phyloP scores from a whole-genome alignment of 257 asterid genomes.

The Solanum stenotomum region DNA sequence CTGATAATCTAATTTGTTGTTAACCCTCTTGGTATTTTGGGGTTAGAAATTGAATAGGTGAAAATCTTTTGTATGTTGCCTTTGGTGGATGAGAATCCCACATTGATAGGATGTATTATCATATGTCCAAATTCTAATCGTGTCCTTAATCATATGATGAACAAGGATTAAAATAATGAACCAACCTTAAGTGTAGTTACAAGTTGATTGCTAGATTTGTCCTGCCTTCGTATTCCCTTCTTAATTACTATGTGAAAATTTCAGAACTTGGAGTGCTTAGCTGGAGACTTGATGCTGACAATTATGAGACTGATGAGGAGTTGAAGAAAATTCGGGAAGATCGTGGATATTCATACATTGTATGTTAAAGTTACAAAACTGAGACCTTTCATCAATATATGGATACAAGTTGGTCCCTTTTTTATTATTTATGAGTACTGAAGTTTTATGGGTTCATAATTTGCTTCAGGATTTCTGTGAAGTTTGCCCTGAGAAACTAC shows the following conservation, averaged over 20 bases:
- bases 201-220: background rate
- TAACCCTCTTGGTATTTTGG: background rate
- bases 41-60: background rate
- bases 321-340: conserved; percentile 77
- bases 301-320: conserved; percentile 81
- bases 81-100: background rate
- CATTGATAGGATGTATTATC: background rate
- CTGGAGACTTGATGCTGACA: conserved; percentile 93
- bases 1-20: background rate
- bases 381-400: background rate
- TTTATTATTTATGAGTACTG: background rate
- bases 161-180: background rate
- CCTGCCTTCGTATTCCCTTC: background rate
- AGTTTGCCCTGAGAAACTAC: conserved; percentile 82
- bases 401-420: background rate
- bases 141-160: background rate
- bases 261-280: conserved; percentile 89
- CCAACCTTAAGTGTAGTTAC: background rate
- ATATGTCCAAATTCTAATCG: background rate
- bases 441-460: background rate
- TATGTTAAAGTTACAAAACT: conserved; percentile 12
- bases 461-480: conserved; percentile 68
- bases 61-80: background rate
- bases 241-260: conserved; percentile 6
- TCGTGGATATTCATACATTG: conserved; percentile 81